Base-by-base conservation (phyloP, 192 early-diverging fungal species). In the Diversispora epigaea region DNA sequence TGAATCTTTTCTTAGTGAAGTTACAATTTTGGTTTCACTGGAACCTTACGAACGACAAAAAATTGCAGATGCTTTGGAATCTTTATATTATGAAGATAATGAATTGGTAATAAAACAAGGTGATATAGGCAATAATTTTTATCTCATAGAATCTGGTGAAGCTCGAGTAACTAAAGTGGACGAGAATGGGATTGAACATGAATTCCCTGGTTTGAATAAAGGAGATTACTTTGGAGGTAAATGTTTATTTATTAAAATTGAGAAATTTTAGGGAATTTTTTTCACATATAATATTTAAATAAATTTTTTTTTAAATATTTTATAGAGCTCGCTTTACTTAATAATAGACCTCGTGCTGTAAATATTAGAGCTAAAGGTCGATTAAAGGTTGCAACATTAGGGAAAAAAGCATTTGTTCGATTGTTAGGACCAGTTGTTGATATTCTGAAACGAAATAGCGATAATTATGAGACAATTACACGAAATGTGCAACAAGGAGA, bases 31-130 rank as follows among this genome's bases (percentile, higher is more conserved):
- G 22, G 83, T 89, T 19, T 95, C 93, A 17, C 86, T 99, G 49
- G 93, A 98, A 80, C 87, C 94, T 2, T 99, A 99, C 80, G 97
- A 99, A 79, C 89, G 97, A 39, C 96, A 96, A 81, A 99, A 99
- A 82, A 97, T 99, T 80, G 96, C 97, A 15, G 97, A 99, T 84
- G 95, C 95, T 6, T 84, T 99, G 32, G 97, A 99, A 79, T 91
- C 93, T n/a, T 88, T 95, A 15, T 88, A 89, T 19, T 99, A 91
- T 84, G 85, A 89, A 50, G 93, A 96, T 73, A 88, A 87, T 39
- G 90, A 96, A 22, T 80, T 89, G 9, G 91, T 99, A 45, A 92
- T 99, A 46, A 80, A 83, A 72, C 95, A 99, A 83, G 97, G 97
- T 8, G 97, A 97, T 73, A 87, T 90, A 41, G 97, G 97, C 50